Percentiles rank a stretch among this genome's conserved stretches.
These are phyloP conservation scores for Cymbidium sinense DNA, from an alignment of 106 monocot genomes.

Conservation along the genomic window DNA sequence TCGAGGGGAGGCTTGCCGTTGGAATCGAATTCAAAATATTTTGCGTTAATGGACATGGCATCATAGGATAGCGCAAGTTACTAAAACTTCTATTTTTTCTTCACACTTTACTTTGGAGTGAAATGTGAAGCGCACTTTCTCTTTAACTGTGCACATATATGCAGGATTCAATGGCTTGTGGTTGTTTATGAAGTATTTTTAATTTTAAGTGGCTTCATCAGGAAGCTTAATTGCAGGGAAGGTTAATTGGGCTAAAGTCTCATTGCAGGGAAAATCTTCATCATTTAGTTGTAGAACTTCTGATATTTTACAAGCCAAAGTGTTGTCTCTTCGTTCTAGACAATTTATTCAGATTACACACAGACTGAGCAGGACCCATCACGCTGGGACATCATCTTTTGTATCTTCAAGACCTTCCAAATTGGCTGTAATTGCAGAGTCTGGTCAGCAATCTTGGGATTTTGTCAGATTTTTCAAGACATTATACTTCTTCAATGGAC, in stretches of 20 bases:
- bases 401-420: slow-evolving; percentile 22
- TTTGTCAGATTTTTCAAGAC: slow-evolving; percentile 83
- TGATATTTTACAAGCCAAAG: slow-evolving; percentile 23
- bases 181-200: not conserved
- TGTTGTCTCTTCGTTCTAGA: slow-evolving; percentile 21
- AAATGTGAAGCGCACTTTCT: not conserved
- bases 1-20: no score
- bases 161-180: not conserved
- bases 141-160: not conserved
- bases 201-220: not conserved
- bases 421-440: slow-evolving; percentile 43
- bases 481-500: slow-evolving; percentile 91
- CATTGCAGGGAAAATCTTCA: slow-evolving; percentile 38
- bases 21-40: no score
- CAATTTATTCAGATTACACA: slow-evolving; percentile 22
- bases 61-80: no score
- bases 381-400: slow-evolving; percentile 15
- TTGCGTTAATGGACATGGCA: no score
- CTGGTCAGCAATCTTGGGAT: slow-evolving; percentile 73
- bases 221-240: no score
- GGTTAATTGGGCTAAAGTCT: not conserved
- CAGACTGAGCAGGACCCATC: slow-evolving; percentile 7
- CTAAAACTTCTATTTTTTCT: not conserved
- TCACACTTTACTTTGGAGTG: not conserved
- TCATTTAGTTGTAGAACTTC: slow-evolving; percentile 14